Evolutionary conservation across 192 early-diverging fungal species (phyloP).

Genomic region (Spinellus fusiger): DNA sequence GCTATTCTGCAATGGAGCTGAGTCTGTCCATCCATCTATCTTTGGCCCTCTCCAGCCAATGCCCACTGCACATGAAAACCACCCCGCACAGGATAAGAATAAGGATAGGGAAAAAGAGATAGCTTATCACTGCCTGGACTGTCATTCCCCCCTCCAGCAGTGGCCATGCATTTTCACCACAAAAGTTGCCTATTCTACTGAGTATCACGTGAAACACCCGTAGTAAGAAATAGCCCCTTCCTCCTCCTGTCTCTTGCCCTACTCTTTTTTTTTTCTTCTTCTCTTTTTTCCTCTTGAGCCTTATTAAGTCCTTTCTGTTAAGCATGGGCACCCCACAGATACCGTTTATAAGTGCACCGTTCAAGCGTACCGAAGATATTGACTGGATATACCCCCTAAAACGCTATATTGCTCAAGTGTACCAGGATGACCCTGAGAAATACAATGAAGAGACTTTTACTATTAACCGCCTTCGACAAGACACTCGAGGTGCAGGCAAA

Average conservation of each 20-base stretch:
- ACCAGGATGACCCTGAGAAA: constrained; percentile 92
- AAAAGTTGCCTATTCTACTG: too few species aligned
- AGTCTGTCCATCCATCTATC: too few species aligned
- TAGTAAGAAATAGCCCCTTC: background rate
- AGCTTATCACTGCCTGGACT: too few species aligned
- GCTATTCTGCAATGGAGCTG: too few species aligned
- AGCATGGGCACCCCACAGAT: constrained; percentile 38
- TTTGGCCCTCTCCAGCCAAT: too few species aligned
- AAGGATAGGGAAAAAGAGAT: too few species aligned
- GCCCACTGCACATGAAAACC: too few species aligned
- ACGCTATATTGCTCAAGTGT: constrained; percentile 73
- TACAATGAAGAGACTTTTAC: constrained; percentile 77
- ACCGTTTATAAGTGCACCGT: constrained; percentile 59
- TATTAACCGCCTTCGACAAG: constrained; percentile 89
- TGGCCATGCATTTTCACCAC: too few species aligned
- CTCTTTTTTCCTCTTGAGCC: constrained; percentile 1
- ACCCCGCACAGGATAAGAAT: too few species aligned
- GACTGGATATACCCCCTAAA: constrained; percentile 86
- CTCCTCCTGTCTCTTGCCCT: background rate
- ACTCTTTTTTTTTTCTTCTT: constrained; percentile 1
- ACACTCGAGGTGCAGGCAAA: constrained; percentile 91
- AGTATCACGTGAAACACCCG: background rate
- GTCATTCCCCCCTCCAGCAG: too few species aligned
- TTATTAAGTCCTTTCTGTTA: background rate
- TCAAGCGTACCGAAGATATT: constrained; percentile 86